These are phyloP conservation scores for Myxozyma mucilagina DNA, from an alignment of 805 yeast species.

Conservation along the genomic window DNA sequence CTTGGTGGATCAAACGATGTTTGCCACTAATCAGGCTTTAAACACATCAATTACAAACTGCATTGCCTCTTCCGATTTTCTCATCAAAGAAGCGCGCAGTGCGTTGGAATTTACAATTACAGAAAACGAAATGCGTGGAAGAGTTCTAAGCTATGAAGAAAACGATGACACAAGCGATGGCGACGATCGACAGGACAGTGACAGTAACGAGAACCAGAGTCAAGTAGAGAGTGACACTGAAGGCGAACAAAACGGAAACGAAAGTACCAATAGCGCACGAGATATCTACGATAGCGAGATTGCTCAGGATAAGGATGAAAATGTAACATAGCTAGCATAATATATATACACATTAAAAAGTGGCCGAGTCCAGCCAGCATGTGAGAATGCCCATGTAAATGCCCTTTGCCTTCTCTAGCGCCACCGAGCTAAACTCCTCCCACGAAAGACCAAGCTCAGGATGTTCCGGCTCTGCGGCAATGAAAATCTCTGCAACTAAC, in stretches of 20 bases:
- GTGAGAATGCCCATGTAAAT: conserved; percentile 19
- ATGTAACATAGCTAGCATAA: background rate
- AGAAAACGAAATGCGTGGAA: conserved; percentile 13
- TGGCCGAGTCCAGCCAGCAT: conserved; percentile 24
- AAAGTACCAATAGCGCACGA: too few relatives aligned
- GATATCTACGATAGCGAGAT: background rate
- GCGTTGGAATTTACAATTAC: conserved; percentile 7
- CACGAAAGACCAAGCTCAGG: conserved; percentile 16
- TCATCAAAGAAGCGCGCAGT: conserved; percentile 13
- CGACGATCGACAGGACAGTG: background rate
- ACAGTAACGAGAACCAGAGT: background rate
- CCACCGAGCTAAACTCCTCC: conserved; percentile 25
- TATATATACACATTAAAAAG: conserved; percentile 3
- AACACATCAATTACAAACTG: conserved; percentile 19
- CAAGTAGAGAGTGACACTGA: background rate
- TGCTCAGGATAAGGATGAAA: background rate
- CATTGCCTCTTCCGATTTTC: conserved; percentile 14
- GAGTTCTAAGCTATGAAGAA: conserved; percentile 21
- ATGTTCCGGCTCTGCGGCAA: conserved; percentile 18
- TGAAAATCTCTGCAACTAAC: conserved; percentile 24
- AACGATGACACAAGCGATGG: background rate
- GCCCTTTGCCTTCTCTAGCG: conserved; percentile 11
- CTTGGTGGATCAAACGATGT: conserved; percentile 3
- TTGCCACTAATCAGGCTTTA: conserved; percentile 8
- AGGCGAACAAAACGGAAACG: background rate